Evolutionary conservation across 2,329 filamentous ascomycete genomes (phyloP).

Genomic region (Colletotrichum coccodes): DNA sequence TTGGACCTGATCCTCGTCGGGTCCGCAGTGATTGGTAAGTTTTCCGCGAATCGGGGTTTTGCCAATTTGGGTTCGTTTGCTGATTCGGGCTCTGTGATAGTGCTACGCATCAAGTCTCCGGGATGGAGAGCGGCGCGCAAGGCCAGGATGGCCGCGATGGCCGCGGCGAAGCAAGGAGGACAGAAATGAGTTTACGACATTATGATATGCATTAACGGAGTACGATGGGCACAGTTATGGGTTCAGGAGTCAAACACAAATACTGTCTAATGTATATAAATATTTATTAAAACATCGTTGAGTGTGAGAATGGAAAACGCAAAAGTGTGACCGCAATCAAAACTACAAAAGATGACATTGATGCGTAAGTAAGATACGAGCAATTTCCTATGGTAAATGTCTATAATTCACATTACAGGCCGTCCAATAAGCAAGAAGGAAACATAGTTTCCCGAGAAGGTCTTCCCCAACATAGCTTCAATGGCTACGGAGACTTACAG

Average conservation of each 20-base stretch:
- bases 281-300: too few species aligned
- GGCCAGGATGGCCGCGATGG: conserved; percentile 24
- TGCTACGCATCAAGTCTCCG: conserved; percentile 22
- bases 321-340: neutral
- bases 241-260: too few species aligned
- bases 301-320: neutral
- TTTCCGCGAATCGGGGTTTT: neutral
- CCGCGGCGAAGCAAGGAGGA: conserved; percentile 14
- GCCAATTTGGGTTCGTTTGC: neutral
- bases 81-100: neutral
- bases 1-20: conserved; percentile 42
- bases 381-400: too few species aligned
- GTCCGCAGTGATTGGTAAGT: conserved; percentile 36
- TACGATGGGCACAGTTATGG: neutral
- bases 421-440: too few species aligned
- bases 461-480: too few species aligned
- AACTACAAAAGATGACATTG: too few species aligned
- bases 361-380: too few species aligned
- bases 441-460: too few species aligned
- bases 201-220: neutral
- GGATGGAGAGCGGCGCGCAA: conserved; percentile 29
- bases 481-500: too few species aligned
- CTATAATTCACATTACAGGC: too few species aligned
- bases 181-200: conserved; percentile 4
- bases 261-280: neutral